These are phyloP conservation scores for Aaosphaeria pasadenensis DNA, from an alignment of 2,329 filamentous ascomycete genomes.

Conservation along the genomic window DNA sequence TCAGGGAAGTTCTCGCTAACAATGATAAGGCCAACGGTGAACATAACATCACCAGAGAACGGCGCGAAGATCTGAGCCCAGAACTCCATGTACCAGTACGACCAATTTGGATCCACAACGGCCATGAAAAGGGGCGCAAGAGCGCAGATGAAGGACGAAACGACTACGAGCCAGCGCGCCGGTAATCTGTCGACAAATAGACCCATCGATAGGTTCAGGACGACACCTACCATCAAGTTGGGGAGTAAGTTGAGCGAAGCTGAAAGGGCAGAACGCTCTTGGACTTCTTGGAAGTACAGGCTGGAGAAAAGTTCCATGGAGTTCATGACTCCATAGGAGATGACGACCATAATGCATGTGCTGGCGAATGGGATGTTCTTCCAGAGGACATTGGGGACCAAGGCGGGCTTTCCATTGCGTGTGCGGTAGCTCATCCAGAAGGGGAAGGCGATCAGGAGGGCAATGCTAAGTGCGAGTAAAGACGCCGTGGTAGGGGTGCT, in stretches of 20 bases:
- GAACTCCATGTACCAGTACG: constrained; percentile 51
- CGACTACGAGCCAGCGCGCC: constrained; percentile 42
- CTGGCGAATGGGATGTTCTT: constrained; percentile 53
- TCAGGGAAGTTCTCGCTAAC: constrained; percentile 55
- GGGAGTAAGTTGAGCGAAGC: constrained; percentile 44
- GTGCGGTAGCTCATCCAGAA: constrained; percentile 29
- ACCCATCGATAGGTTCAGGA: constrained; percentile 46
- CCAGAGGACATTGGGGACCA: constrained; percentile 48
- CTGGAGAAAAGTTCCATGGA: constrained; percentile 39
- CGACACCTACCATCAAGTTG: constrained; percentile 33
- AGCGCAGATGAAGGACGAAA: constrained; percentile 42
- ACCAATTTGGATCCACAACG: constrained; percentile 45
- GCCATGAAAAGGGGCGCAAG: constrained; percentile 55
- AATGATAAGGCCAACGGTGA: constrained; percentile 55
- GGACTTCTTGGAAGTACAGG: constrained; percentile 45
- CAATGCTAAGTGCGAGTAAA: constrained; percentile 19
- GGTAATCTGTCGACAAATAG: constrained; percentile 44
- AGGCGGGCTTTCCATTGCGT: constrained; percentile 13
- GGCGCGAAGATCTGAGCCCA: constrained; percentile 48
- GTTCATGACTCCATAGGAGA: constrained; percentile 36
- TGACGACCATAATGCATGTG: constrained; percentile 48
- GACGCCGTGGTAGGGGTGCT: constrained; percentile 16
- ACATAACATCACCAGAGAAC: constrained; percentile 48
- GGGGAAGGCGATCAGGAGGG: constrained; percentile 26
- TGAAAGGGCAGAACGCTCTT: constrained; percentile 26